Conservation (phyloP, 2,329 filamentous ascomycete genomes). For the Colletotrichum orbiculare region DNA sequence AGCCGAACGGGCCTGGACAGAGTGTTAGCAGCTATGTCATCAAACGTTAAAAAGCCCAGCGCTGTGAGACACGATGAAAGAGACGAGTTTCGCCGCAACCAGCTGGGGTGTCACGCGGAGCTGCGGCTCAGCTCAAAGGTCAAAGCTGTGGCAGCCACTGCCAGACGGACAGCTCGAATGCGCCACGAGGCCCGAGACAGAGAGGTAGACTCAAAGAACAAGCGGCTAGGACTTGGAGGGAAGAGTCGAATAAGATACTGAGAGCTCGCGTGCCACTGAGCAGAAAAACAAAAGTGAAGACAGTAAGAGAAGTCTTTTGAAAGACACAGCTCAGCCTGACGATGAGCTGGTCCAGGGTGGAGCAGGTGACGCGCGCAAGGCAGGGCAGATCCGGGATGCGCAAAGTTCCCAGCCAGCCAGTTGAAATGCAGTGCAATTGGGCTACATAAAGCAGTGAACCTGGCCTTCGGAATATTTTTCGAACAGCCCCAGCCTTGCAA, state of each 20-base stretch:
- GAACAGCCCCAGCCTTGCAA: constrained; percentile 28
- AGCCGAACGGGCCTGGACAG: constrained; percentile 34
- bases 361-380: constrained; percentile 18
- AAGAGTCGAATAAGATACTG: too few species aligned
- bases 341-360: constrained; percentile 7
- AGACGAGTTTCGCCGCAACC: constrained; percentile 34
- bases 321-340: neutral
- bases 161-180: constrained; percentile 13
- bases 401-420: neutral
- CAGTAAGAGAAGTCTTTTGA: too few species aligned
- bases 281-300: too few species aligned
- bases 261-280: too few species aligned
- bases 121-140: constrained; percentile 31
- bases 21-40: constrained; percentile 32
- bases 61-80: constrained; percentile 35
- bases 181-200: constrained; percentile 32
- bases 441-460: constrained; percentile 17
- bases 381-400: neutral
- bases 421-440: constrained; percentile 10
- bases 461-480: constrained; percentile 20
- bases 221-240: too few species aligned
- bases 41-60: constrained; percentile 35
- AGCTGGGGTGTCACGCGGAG: constrained; percentile 31
- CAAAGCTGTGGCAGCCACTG: constrained; percentile 31
- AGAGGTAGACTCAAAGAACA: constrained; percentile 5